Evolutionary conservation across 345 rosid species (phyloP), one percentile per base, ranked within the genome.

Genomic region (Brassica juncea): DNA sequence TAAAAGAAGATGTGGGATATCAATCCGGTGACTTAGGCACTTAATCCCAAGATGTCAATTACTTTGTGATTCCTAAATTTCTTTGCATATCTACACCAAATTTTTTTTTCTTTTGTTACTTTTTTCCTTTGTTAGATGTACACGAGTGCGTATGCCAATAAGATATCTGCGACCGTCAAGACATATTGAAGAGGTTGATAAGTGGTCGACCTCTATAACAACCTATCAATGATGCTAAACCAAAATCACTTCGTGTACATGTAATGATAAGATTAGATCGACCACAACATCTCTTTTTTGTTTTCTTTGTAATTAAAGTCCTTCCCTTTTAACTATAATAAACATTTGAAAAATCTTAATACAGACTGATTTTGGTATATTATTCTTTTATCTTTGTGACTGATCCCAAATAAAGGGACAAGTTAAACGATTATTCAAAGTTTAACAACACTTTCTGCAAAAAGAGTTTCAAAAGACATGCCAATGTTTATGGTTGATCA

Each of bases 1-100:
- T 35, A 35, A 35, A 35, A 35, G 39, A 35, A 35, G 39, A 35
- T 35, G 39, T 35, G 39, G 39, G 39, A 35, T 35, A 35, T 35
- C 32, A 35, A 35, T 35, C 39, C 8, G 39, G 39, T 7, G 39
- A 35, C 39, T 35, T 35, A 35, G 39, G 39, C 8, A 35, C 39
- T 35, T 90, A 92, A 87, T 85, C 85, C 61, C 66, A 71, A 74
- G 70, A 83, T 3, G 81, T 88, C 1, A 85, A 85, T 72, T 86
- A 87, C 63, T 73, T 87, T 15, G 84, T 84, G 7, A 10, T 82
- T 4, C 82, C 87, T 6, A 52, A 52, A 6, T 52, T 15, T 16
- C 21, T 52, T 16, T 16, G 7, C 7, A 52, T 52, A 14, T 12
- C 15, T 49, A 35, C 39, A 35, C 39, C 39, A 49, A 44, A 23